A percentile compares a stretch with the other conserved stretches of the same genome.
These are phyloP conservation scores for Barnettozyma populi DNA, from an alignment of 805 yeast genomes.

Conservation along the genomic window DNA sequence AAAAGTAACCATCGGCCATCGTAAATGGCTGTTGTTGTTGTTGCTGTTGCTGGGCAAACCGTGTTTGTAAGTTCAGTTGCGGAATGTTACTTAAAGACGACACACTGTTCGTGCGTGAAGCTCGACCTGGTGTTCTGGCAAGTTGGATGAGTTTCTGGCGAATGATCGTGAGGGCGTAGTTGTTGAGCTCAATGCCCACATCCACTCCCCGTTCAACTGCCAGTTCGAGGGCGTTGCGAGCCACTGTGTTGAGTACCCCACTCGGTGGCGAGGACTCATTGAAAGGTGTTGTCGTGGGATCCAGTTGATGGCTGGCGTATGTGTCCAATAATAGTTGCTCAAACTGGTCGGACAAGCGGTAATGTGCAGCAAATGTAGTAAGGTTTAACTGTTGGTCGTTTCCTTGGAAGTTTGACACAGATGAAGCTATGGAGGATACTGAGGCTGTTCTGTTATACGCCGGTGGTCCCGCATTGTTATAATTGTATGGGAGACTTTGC, in stretches of 20 bases:
- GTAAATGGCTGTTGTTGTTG: conserved; percentile 13
- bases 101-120: conserved; percentile 17
- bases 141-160: conserved; percentile 32
- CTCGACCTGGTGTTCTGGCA: conserved; percentile 11
- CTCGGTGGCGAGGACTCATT: conserved; percentile 61
- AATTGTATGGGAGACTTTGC: background rate
- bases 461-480: conserved; percentile 10
- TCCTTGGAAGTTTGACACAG: conserved; percentile 20
- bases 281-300: conserved; percentile 65
- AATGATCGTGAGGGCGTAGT: conserved; percentile 32
- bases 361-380: conserved; percentile 23
- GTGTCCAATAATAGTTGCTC: conserved; percentile 40
- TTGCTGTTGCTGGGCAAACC: conserved; percentile 11
- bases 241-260: conserved; percentile 55
- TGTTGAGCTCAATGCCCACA: conserved; percentile 34
- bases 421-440: conserved; percentile 23
- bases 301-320: conserved; percentile 44
- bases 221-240: conserved; percentile 45
- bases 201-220: conserved; percentile 30
- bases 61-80: conserved; percentile 7
- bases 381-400: conserved; percentile 23
- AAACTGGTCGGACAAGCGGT: conserved; percentile 31
- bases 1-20: conserved; percentile 23
- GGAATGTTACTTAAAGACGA: conserved; percentile 13
- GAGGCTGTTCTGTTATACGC: conserved; percentile 23